A percentile compares a stretch with the other conserved stretches of the same genome.
Conservation (phyloP, 2,329 filamentous ascomycete species). For the Cladobotryum mycophilum region DNA sequence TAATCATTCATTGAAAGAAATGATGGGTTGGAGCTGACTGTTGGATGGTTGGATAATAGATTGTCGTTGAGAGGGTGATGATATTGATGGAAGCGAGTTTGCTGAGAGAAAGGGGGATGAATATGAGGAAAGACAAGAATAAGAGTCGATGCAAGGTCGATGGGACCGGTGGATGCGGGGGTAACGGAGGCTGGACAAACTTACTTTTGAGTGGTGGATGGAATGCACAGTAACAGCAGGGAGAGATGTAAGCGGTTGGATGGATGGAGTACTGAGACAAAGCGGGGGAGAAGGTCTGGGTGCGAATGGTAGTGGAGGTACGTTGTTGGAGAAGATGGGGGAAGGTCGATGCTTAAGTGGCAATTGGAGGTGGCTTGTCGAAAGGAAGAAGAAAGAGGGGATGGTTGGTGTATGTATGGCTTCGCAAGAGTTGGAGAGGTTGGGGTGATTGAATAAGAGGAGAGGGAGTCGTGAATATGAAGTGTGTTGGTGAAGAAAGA, state of each 20-base stretch:
- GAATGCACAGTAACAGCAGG: slow-evolving; percentile 1
- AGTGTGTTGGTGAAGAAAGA: background rate
- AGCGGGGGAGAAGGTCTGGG: background rate
- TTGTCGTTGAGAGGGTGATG: background rate
- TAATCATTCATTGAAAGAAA: background rate
- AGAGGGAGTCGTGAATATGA: background rate
- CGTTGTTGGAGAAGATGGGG: background rate
- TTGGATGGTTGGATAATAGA: background rate
- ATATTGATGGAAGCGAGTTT: background rate
- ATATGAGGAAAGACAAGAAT: background rate
- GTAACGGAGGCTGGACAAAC: slow-evolving; percentile 9
- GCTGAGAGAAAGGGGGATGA: background rate
- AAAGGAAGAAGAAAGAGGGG: background rate
- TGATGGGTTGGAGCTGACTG: background rate
- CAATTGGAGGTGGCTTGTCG: background rate
- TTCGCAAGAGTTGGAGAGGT: background rate
- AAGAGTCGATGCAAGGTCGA: background rate
- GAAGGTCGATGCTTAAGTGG: background rate
- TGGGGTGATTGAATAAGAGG: background rate
- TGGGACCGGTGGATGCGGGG: background rate
- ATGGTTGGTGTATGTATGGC: no score
- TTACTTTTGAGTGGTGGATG: slow-evolving; percentile 13
- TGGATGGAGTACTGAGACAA: background rate
- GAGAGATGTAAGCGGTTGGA: background rate
- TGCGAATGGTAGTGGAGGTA: background rate